Evolutionary conservation across 305 asterid genomes (phyloP).

Genomic region (Plantago lanceolata): DNA sequence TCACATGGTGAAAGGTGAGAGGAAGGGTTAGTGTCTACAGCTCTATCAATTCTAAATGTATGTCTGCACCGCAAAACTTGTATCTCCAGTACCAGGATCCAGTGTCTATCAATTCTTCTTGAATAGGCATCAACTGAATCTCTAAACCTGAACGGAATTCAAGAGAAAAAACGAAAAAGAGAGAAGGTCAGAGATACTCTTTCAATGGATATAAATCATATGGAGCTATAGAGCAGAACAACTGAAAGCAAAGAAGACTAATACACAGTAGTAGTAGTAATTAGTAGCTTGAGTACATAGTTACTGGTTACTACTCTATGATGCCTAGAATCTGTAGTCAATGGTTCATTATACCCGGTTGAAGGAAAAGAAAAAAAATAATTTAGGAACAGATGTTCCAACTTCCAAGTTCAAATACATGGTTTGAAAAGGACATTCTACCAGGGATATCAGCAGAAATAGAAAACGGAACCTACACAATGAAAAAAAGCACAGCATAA

Average conservation of each 20-base stretch:
- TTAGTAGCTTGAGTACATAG: not conserved
- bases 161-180: not conserved
- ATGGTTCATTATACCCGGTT: not conserved
- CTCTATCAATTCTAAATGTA: conserved; percentile 68
- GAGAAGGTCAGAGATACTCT: not conserved
- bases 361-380: too few species aligned
- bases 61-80: conserved; percentile 49
- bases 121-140: conserved; percentile 55
- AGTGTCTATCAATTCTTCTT: conserved; percentile 54
- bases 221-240: not conserved
- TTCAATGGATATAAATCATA: not conserved
- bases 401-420: not conserved
- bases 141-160: conserved; percentile 52
- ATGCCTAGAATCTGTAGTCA: not conserved
- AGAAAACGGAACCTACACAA: conserved; percentile 19
- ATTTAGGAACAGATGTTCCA: not conserved
- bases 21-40: conserved; percentile 28
- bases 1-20: conserved; percentile 40
- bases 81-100: conserved; percentile 98
- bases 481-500: conserved; percentile 17
- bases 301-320: not conserved
- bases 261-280: not conserved
- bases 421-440: not conserved
- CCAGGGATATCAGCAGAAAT: not conserved
- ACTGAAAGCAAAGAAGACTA: not conserved